Base-by-base conservation (phyloP, 345 rosid species). In the Abelmoschus esculentus region DNA sequence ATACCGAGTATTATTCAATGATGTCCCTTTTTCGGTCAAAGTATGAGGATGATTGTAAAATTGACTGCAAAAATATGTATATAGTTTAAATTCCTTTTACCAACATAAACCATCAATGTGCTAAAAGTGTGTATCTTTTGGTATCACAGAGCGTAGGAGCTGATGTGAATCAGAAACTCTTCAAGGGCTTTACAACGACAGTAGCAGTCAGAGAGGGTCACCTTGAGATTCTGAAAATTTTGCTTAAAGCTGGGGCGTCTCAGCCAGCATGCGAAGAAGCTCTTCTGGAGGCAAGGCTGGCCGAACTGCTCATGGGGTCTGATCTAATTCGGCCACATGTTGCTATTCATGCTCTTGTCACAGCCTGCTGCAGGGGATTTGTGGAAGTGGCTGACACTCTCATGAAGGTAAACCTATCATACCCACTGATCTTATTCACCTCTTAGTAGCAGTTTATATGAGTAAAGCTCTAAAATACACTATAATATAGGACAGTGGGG, bases 101-200 rank as follows among this genome's bases (percentile, higher is more conserved):
- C 56, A 13, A 26, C 36, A 5, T 57, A 28, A 42, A 42, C 19
- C 28, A 13, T 64, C 6, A 11, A 66, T 56, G 67, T 55, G 69
- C 80, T 81, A 69, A 66, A 67, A 19, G 7, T 74, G 66, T 62
- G 44, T 11, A n/a, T 28, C 31, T 66, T 77, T 69, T 56, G 62
- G 44, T 75, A 70, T 82, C 68, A 72, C 92, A 95, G 99, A 85
- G 46, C 17, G 17, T 47, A 13, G 53, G 53, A 47, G 53, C 53
- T 14, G 15, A 47, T 47, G 53, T 47, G 53, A 47, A 47, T 14
- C 53, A 47, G 53, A 47, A 47, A 47, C 53, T 47, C 53, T 47
- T 47, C 53, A 47, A 14, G 17, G 53, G 53, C 17, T 47, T 47
- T 47, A 17, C 53, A 13, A 47, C 53, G 14, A 47, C 53, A 47